Base-by-base conservation (phyloP, 2,329 filamentous ascomycete species). In the Tolypocladium capitatum region DNA sequence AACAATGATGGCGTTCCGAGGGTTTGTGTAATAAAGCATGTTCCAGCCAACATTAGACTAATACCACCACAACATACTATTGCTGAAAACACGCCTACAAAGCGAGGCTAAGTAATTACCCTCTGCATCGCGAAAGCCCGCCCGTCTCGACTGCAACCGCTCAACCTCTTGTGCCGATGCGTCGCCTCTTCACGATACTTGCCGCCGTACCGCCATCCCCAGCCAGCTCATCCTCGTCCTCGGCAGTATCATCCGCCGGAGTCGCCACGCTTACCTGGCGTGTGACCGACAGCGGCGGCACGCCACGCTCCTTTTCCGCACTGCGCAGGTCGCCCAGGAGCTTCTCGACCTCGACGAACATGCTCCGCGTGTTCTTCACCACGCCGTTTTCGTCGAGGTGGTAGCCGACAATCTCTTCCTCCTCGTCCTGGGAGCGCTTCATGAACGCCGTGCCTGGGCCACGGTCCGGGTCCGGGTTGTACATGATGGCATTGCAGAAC, bases 401-500 rank as follows among this genome's bases (percentile, higher is more conserved):
- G 55, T 84, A 85, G 9, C 78, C 73, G 34, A 78, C 68, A 1
- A 72, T 61, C 46, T 70, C 62, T 55, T 74, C 60, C 54, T 72
- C 63, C 51, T 71, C 72, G 40, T 65, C 68, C 56, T 62, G 59
- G 38, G 68, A 58, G 36, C 68, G 58, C 48, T 68, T 67, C 57
- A 77, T 63, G 53, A 89, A 85, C 0, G 73, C 69, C 2, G 74
- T 70, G 0, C 83, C 83, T 10, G 84, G 80, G 0, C 84, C 84
- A 27, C 83, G 78, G 54, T 85, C 73, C 0, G 84, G 81, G 52
- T 94, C 87, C 0, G 86, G 82, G 57, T 97, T 97, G 71, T 95
- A 98, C 92, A 98, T 97, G 65, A 96, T 85, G 18, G 92, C 91
- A 59, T 97, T 97, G 55, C 89, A 88, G 63, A 97, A 95, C 86